phyloP scores from a whole-genome alignment of 306 rosid genomes.

The Carpinus viminea region DNA sequence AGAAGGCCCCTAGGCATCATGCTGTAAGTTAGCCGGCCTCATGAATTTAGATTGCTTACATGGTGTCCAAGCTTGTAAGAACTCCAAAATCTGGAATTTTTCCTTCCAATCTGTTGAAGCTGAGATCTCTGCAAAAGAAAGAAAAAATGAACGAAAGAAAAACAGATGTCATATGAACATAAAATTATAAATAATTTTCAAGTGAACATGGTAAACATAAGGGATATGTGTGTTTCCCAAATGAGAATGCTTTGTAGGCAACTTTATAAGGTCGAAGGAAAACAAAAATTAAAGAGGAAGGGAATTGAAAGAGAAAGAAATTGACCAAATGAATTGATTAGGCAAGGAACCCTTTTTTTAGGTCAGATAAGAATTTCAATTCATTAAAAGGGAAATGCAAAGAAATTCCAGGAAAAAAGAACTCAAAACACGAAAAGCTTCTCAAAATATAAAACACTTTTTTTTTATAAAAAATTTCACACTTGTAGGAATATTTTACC shows the following conservation, averaged over 20 bases:
- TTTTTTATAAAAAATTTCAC: too few species aligned
- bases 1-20: not conserved
- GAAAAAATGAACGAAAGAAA: not conserved
- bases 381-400: too few species aligned
- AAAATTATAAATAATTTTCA: not conserved
- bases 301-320: not conserved
- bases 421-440: too few species aligned
- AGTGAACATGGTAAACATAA: not conserved
- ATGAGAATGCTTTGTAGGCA: not conserved
- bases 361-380: too few species aligned
- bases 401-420: too few species aligned
- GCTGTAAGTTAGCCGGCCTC: not conserved
- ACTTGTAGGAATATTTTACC: too few species aligned
- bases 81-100: conserved; percentile 18
- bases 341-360: too few species aligned
- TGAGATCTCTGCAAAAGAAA: conserved; percentile 26
- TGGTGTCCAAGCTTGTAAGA: conserved; percentile 9
- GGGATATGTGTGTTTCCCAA: not conserved
- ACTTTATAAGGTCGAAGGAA: not conserved
- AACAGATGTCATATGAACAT: not conserved
- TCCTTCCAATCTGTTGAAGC: conserved; percentile 35
- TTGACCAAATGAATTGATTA: too few species aligned
- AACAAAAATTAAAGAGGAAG: not conserved
- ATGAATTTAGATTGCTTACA: conserved; percentile 21
- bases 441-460: too few species aligned